Evolutionary conservation across 2,329 filamentous ascomycete species (phyloP), one percentile per base, ranked within the genome.

Genomic region (Ramichloridium luteum): DNA sequence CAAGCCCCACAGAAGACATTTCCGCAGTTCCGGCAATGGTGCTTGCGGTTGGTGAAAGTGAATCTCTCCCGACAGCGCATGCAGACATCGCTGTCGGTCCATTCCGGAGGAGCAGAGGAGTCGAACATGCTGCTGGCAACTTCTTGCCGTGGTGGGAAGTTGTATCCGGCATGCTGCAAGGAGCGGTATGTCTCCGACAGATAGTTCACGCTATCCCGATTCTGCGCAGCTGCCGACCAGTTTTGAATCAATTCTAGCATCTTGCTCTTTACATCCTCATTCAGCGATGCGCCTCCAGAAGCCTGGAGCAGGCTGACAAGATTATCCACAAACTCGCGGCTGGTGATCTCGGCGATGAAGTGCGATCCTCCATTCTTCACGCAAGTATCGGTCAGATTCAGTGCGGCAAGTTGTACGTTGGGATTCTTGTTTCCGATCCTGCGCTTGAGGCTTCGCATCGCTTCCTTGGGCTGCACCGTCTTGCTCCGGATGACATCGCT

Each of bases 101-200:
- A 98, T 60, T 98, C 90, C 1, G 90, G 90, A 6, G 90, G 90
- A 78, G 90, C 90, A 50, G 79, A 93, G 54, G 85, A 94, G 55
- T 98, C 88, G 44, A 96, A 74, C 86, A 98, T 98, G 59, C 80
- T 94, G 59, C 84, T 92, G n/a, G 88, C 72, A 27, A 98, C 80
- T 15, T 81, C 76, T 25, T 77, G 74, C 49, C 77, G 82, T 4
- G 90, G 90, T 2, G 90, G 90, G 43, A 98, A 98, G 34, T 74
- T 72, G 55, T 80, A 92, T 13, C 86, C 84, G 54, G 96, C 90
- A 36, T 69, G 69, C 56, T 93, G 83, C 39, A 98, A 60, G 16
- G 68, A 75, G 44, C 68, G 74, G 60, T 96, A 98, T 10, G 86
- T 82, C 49, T 94, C 84, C 27, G 77, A 76, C 38, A 98, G 80